Evolutionary conservation across 2,329 filamentous ascomycete genomes (phyloP).

Genomic region (Claviceps capensis): DNA sequence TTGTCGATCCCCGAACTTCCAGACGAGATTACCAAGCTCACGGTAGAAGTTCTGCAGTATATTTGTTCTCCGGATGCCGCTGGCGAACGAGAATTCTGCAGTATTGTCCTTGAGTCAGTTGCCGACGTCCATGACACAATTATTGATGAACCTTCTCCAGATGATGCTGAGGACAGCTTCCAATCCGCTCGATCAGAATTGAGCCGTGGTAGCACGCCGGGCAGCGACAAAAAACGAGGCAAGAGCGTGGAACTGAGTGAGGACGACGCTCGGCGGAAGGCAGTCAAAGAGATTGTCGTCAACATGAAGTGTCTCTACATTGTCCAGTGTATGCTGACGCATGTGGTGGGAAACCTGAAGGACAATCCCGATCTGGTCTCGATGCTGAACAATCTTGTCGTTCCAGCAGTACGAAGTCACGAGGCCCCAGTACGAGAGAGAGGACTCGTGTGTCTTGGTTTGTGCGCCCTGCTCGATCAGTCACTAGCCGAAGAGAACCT

Average conservation of each 20-base stretch:
- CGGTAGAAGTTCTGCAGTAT: slow-evolving; percentile 65
- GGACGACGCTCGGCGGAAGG: slow-evolving; percentile 58
- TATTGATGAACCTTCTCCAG: slow-evolving; percentile 49
- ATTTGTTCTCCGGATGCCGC: slow-evolving; percentile 65
- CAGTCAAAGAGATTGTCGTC: slow-evolving; percentile 81
- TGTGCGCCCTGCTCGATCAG: slow-evolving; percentile 84
- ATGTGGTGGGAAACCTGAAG: slow-evolving; percentile 77
- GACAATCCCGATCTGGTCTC: slow-evolving; percentile 83
- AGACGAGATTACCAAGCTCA: slow-evolving; percentile 83
- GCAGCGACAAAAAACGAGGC: slow-evolving; percentile 28
- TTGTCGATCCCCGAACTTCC: slow-evolving; percentile 78
- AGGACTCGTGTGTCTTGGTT: slow-evolving; percentile 74
- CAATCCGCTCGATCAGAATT: slow-evolving; percentile 85
- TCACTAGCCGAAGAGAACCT: slow-evolving; percentile 87
- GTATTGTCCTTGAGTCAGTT: slow-evolving; percentile 79
- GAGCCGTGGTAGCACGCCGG: slow-evolving; percentile 48
- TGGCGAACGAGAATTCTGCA: slow-evolving; percentile 72
- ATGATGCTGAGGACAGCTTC: slow-evolving; percentile 59
- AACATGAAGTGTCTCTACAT: slow-evolving; percentile 98
- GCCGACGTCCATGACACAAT: slow-evolving; percentile 96
- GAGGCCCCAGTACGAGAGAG: slow-evolving; percentile 86
- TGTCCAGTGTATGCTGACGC: slow-evolving; percentile 92
- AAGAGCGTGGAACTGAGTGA: slow-evolving; percentile 36
- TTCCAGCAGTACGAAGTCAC: slow-evolving; percentile 86
- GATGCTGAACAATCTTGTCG: slow-evolving; percentile 96